These are phyloP conservation scores for Coniferiporia weirii DNA, from an alignment of 1,284 basidiomycete species.

Conservation along the genomic window DNA sequence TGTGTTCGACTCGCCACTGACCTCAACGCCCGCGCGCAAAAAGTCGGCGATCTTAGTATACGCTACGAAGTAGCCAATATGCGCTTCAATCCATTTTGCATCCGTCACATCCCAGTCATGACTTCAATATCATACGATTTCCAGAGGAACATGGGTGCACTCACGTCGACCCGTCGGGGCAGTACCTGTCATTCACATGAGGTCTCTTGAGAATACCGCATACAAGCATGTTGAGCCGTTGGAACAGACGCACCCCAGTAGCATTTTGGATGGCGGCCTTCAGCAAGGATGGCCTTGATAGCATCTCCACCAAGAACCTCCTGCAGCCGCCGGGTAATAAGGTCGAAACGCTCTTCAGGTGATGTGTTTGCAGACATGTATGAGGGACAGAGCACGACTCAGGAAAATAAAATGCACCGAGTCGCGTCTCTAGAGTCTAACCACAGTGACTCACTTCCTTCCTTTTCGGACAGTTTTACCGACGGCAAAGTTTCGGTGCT, in stretches of 20 bases:
- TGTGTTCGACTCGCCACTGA: slow-evolving; percentile 25
- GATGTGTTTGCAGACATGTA: neutral
- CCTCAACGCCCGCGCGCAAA: slow-evolving; percentile 83
- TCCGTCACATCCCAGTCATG: neutral
- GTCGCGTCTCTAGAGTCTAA: neutral
- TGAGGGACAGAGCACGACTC: neutral
- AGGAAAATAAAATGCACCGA: neutral
- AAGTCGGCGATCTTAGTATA: slow-evolving; percentile 97
- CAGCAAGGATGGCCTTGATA: slow-evolving; percentile 78
- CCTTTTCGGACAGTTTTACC: neutral
- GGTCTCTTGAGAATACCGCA: neutral
- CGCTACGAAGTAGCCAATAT: slow-evolving; percentile 96
- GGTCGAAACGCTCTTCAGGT: slow-evolving; percentile 64
- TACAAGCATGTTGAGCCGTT: neutral
- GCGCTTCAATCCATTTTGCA: slow-evolving; percentile 49
- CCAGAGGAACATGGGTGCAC: slow-evolving; percentile 28
- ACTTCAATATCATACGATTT: neutral
- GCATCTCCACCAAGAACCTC: slow-evolving; percentile 87
- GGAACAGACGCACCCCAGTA: slow-evolving; percentile 77
- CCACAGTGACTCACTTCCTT: neutral
- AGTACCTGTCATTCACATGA: slow-evolving; percentile 53
- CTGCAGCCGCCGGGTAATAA: slow-evolving; percentile 84
- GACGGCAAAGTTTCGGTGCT: neutral
- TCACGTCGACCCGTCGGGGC: slow-evolving; percentile 92
- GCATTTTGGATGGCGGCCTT: slow-evolving; percentile 72